A percentile compares a stretch with the other conserved stretches of the same genome.
phyloP scores from a whole-genome alignment of 75 land plant species.

The Pinus taeda region DNA sequence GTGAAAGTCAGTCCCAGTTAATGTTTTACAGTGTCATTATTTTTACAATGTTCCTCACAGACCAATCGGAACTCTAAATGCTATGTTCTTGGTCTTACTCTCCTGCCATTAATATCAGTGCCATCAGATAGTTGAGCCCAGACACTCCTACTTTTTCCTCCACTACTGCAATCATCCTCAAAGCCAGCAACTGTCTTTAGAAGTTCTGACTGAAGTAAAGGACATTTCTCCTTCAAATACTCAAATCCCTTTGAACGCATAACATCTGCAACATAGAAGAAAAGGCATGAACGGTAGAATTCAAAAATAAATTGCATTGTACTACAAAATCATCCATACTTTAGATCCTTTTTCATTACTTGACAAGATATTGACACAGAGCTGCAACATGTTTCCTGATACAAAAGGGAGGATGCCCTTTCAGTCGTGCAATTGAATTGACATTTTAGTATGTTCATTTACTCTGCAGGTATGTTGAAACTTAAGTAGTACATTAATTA shows the following conservation, averaged over 20 bases:
- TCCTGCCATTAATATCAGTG: conserved; percentile 69
- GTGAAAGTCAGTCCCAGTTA: conserved; percentile 9
- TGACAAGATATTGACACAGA: too few relatives aligned
- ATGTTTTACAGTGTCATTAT: conserved; percentile 5
- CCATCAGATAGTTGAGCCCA: conserved; percentile 97
- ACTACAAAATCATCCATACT: background rate
- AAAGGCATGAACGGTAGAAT: background rate
- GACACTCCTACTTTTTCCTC: conserved; percentile 61
- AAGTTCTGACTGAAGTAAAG: conserved; percentile 72
- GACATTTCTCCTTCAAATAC: conserved; percentile 69
- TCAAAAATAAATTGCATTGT: background rate
- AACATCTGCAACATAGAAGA: conserved; percentile 50
- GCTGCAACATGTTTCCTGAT: too few relatives aligned
- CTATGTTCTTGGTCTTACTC: conserved; percentile 78
- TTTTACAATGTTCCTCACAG: background rate
- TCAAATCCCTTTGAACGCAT: conserved; percentile 77
- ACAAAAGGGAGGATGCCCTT: background rate
- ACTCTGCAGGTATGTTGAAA: background rate
- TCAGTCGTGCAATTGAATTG: background rate
- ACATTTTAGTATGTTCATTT: background rate
- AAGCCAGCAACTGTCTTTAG: conserved; percentile 72
- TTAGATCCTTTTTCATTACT: too few relatives aligned
- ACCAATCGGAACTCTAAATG: conserved; percentile 1
- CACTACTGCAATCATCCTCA: conserved; percentile 70
- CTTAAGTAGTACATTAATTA: background rate